A percentile compares a stretch with the other conserved stretches of the same genome.
phyloP scores from a whole-genome alignment of 2,329 filamentous ascomycete species.

The Stagonosporopsis rhizophila region DNA sequence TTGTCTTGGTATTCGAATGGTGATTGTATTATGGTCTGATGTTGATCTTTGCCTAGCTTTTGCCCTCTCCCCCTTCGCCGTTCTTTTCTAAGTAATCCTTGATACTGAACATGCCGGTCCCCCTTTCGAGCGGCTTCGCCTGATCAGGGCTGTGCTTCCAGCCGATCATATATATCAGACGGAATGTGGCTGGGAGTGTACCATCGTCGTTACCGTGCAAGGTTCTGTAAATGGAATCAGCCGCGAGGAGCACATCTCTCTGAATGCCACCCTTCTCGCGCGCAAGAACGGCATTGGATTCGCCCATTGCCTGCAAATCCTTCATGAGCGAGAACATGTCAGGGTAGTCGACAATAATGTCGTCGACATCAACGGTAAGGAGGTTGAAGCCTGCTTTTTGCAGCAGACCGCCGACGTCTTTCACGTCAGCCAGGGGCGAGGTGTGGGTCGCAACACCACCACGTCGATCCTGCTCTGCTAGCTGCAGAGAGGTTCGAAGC shows the following conservation, averaged over 20 bases:
- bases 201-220: constrained; percentile 78
- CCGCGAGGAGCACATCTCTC: constrained; percentile 84
- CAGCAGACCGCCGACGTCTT: constrained; percentile 87
- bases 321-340: constrained; percentile 89
- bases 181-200: constrained; percentile 82
- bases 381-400: constrained; percentile 92
- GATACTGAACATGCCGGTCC: constrained; percentile 85
- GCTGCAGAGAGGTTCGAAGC: constrained; percentile 88
- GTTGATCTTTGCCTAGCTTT: constrained; percentile 1
- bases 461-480: constrained; percentile 86
- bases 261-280: constrained; percentile 78
- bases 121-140: constrained; percentile 78
- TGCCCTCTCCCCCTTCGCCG: constrained; percentile 35
- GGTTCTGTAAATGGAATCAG: constrained; percentile 85
- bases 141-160: constrained; percentile 89
- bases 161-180: constrained; percentile 98
- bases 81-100: constrained; percentile 75
- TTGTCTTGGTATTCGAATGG: not conserved
- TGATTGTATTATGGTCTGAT: not conserved
- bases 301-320: constrained; percentile 95
- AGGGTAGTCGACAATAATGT: constrained; percentile 95
- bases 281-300: constrained; percentile 87
- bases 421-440: constrained; percentile 88
- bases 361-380: constrained; percentile 95
- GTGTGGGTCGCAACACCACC: constrained; percentile 93